A percentile compares a stretch with the other conserved stretches of the same genome.
phyloP scores from a whole-genome alignment of 495 filamentous ascomycete genomes.

The Podospora comata region DNA sequence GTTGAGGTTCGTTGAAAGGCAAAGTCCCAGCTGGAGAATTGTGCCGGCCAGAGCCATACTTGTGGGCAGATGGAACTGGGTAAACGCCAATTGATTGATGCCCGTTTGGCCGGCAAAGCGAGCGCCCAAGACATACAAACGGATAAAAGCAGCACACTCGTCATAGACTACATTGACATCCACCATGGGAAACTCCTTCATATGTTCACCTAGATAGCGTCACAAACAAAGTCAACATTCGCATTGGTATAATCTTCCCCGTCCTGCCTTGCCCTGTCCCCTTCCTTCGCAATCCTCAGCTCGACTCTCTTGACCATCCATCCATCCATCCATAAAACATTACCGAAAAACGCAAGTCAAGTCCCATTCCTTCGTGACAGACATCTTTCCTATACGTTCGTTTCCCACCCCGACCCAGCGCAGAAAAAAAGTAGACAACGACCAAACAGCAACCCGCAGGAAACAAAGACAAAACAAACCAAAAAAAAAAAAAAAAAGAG shows the following conservation, averaged over 20 bases:
- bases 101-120: no score
- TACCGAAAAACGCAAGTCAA: neutral
- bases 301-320: neutral
- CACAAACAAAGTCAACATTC: neutral
- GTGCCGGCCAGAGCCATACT: no score
- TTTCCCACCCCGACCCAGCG: neutral
- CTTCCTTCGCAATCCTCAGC: neutral
- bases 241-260: neutral
- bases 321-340: neutral
- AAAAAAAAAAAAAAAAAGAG: neutral
- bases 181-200: neutral
- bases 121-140: no score
- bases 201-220: neutral
- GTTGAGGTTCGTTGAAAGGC: no score
- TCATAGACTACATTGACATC: neutral
- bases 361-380: neutral
- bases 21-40: no score
- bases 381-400: neutral
- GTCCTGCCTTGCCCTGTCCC: neutral
- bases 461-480: neutral
- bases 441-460: slow-evolving; percentile 1
- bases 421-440: neutral
- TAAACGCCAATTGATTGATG: no score
- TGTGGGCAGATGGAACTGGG: no score
- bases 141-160: no score